These are phyloP conservation scores for Pichia cephalocereana DNA, from an alignment of 805 yeast species.

Conservation along the genomic window DNA sequence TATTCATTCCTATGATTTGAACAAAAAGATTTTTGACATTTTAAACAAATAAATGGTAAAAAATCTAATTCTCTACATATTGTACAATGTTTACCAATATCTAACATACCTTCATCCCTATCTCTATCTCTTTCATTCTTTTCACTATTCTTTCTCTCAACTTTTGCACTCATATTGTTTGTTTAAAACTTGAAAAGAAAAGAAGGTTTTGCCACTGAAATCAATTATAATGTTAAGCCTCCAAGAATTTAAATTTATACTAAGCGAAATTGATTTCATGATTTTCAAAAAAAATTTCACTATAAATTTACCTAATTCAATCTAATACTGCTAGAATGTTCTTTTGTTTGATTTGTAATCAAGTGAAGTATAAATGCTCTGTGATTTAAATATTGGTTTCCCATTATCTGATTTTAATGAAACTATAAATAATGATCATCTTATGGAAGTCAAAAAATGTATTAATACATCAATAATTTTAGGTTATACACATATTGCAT, in stretches of 20 bases:
- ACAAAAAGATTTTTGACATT: slow-evolving; percentile 36
- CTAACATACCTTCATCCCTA: slow-evolving; percentile 32
- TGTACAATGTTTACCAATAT: slow-evolving; percentile 50
- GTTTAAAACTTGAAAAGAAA: too few relatives aligned
- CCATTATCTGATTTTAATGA: slow-evolving; percentile 44
- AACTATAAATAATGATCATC: slow-evolving; percentile 33
- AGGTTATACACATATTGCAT: slow-evolving; percentile 71
- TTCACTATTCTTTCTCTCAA: slow-evolving; percentile 6
- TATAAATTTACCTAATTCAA: too few relatives aligned
- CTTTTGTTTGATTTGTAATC: background rate
- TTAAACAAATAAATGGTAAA: slow-evolving; percentile 44
- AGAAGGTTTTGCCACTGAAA: background rate
- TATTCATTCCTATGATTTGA: slow-evolving; percentile 37
- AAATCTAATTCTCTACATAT: slow-evolving; percentile 48
- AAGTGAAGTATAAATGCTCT: slow-evolving; percentile 28
- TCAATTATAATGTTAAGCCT: background rate
- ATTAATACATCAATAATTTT: slow-evolving; percentile 45
- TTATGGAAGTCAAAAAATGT: slow-evolving; percentile 37
- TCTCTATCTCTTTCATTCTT: slow-evolving; percentile 1
- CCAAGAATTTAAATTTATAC: too few relatives aligned
- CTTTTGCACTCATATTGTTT: background rate
- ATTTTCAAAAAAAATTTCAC: too few relatives aligned
- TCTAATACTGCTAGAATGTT: background rate
- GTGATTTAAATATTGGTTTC: slow-evolving; percentile 70
- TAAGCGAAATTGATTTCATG: too few relatives aligned